Evolutionary conservation across 129 eudicot genomes (phyloP).

Genomic region (Kitagawia praeruptora): DNA sequence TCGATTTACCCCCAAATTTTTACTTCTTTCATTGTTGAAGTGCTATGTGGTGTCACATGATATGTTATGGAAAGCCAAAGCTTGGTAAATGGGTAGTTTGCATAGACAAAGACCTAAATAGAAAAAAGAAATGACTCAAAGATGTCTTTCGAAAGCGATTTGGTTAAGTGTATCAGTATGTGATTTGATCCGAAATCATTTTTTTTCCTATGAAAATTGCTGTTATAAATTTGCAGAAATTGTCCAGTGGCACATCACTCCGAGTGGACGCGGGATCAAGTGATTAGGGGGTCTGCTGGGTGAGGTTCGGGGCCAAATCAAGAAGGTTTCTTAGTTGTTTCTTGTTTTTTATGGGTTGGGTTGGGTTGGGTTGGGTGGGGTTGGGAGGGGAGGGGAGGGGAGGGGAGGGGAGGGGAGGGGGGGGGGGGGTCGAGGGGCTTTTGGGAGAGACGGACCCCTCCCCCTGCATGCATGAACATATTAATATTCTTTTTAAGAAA

Average conservation of each 20-base stretch:
- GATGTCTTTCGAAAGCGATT: not conserved
- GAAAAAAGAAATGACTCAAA: not conserved
- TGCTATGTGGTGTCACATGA: not conserved
- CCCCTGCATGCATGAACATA: too few species aligned
- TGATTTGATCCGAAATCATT: not conserved
- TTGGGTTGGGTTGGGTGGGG: too few species aligned
- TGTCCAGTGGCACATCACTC: not conserved
- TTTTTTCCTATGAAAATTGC: not conserved
- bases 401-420: too few species aligned
- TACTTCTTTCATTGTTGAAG: not conserved
- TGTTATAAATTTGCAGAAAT: not conserved
- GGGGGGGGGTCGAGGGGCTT: too few species aligned
- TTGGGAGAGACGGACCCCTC: too few species aligned
- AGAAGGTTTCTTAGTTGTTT: not conserved
- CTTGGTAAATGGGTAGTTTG: not conserved
- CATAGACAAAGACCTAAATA: not conserved
- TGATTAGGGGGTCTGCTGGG: not conserved
- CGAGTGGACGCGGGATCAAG: not conserved
- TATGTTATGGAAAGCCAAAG: constrained; percentile 6
- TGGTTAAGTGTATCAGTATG: not conserved
- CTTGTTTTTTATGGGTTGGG: too few species aligned
- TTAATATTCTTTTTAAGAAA: too few species aligned
- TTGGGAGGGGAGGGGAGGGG: too few species aligned
- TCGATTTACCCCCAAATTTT: not conserved
- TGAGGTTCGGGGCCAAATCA: not conserved